Conservation (phyloP, 768 basidiomycete genomes). For the Trametes cubensis region DNA sequence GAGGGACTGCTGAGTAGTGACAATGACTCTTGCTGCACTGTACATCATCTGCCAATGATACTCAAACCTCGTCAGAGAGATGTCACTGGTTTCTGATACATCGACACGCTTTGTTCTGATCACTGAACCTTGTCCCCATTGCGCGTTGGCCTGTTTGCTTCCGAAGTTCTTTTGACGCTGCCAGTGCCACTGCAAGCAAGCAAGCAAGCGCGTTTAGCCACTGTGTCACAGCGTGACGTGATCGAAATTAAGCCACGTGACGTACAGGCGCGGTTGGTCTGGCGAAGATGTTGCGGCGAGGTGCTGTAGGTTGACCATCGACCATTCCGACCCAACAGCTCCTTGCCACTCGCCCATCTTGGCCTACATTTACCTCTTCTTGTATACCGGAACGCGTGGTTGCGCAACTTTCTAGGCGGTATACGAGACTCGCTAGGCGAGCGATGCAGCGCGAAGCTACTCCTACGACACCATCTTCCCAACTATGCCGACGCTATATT, state of each 20-base stretch:
- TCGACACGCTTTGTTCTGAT: not conserved
- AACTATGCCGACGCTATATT: conserved; percentile 68
- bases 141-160: not conserved
- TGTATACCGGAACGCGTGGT: not conserved
- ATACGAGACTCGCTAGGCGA: conserved; percentile 21
- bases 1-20: conserved; percentile 10
- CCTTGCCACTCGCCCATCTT: conserved; percentile 12
- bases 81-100: not conserved
- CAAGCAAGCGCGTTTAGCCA: conserved; percentile 7
- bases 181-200: too few species aligned
- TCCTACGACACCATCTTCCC: conserved; percentile 47
- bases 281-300: conserved; percentile 11
- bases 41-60: conserved; percentile 24
- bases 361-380: not conserved
- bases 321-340: conserved; percentile 5
- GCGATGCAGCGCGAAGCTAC: conserved; percentile 61
- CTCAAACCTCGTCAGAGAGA: not conserved
- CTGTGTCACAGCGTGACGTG: conserved; percentile 11
- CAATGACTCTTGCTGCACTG: conserved; percentile 17
- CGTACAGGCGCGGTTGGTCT: conserved; percentile 17
- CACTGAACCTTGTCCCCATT: not conserved
- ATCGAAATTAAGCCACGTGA: conserved; percentile 12
- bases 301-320: not conserved
- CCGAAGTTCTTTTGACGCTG: not conserved
- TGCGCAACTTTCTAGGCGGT: not conserved